These are phyloP conservation scores for Melastoma candidum DNA, from an alignment of 441 rosid species.

Conservation along the genomic window DNA sequence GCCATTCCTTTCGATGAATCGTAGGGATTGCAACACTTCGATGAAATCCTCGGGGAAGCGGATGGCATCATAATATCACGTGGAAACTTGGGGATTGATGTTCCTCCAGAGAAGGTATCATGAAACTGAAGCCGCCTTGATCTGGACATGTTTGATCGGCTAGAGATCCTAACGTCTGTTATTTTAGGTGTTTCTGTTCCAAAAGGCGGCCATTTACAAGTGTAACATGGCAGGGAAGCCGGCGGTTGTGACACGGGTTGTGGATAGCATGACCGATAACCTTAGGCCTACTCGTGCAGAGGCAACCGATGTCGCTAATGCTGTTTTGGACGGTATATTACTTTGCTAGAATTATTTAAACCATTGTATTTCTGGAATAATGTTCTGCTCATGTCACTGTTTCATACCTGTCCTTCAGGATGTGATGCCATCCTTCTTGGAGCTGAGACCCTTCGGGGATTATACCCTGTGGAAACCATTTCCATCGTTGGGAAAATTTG, in stretches of 20 bases:
- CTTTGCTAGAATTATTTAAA: neutral
- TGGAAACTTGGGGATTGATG: conserved; percentile 20
- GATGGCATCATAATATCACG: conserved; percentile 21
- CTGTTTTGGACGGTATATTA: conserved; percentile 35
- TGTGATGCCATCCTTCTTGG: conserved; percentile 46
- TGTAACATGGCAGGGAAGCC: conserved; percentile 44
- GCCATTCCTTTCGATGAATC: neutral
- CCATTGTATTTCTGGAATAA: neutral
- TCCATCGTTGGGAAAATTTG: conserved; percentile 44
- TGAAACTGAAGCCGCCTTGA: neutral
- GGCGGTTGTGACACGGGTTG: conserved; percentile 35
- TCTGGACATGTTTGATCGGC: neutral
- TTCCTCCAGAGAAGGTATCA: conserved; percentile 20
- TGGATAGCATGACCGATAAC: conserved; percentile 45
- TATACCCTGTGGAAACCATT: conserved; percentile 49
- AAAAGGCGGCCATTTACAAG: conserved; percentile 37
- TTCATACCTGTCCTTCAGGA: conserved; percentile 16
- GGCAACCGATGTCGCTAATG: conserved; percentile 49
- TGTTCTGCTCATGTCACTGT: neutral
- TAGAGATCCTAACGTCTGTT: neutral
- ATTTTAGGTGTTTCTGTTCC: conserved; percentile 35
- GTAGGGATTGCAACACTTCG: conserved; percentile 13
- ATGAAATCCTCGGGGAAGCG: conserved; percentile 19
- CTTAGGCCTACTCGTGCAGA: conserved; percentile 46
- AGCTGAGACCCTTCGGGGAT: conserved; percentile 47